Evolutionary conservation across 495 filamentous ascomycete species (phyloP).

Genomic region (Aspergillus diversus): DNA sequence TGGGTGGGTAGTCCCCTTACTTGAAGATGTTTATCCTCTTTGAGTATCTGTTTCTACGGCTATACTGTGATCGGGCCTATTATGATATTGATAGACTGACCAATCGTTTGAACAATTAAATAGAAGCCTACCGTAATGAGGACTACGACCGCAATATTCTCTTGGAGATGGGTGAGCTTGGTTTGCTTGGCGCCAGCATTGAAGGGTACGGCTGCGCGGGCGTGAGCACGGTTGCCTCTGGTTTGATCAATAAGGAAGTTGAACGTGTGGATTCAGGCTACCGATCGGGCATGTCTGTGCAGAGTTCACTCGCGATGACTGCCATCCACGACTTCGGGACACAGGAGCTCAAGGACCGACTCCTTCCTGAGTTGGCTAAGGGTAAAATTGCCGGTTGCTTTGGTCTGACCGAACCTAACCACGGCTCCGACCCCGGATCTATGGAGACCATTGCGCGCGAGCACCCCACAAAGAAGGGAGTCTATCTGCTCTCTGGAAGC

Average conservation of each 20-base stretch:
- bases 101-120: not conserved
- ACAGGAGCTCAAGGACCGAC: slow-evolving; percentile 85
- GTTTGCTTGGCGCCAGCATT: slow-evolving; percentile 88
- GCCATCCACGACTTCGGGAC: slow-evolving; percentile 95
- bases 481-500: slow-evolving; percentile 76
- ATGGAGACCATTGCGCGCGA: slow-evolving; percentile 90
- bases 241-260: slow-evolving; percentile 92
- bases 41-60: not conserved
- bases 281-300: slow-evolving; percentile 93
- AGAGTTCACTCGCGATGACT: slow-evolving; percentile 94
- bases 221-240: slow-evolving; percentile 85
- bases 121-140: slow-evolving; percentile 95
- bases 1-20: slow-evolving; percentile 60
- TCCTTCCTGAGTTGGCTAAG: slow-evolving; percentile 80
- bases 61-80: too few relatives aligned
- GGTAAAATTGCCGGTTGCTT: slow-evolving; percentile 90
- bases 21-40: not conserved
- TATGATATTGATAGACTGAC: too few relatives aligned
- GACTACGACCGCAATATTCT: slow-evolving; percentile 88
- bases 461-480: slow-evolving; percentile 86
- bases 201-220: slow-evolving; percentile 95
- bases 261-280: slow-evolving; percentile 97
- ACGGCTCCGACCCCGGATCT: slow-evolving; percentile 92
- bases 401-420: slow-evolving; percentile 95
- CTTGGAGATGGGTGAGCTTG: slow-evolving; percentile 93